Base-by-base conservation (phyloP, 345 rosid genomes). In the Streptanthus diversifolius region DNA sequence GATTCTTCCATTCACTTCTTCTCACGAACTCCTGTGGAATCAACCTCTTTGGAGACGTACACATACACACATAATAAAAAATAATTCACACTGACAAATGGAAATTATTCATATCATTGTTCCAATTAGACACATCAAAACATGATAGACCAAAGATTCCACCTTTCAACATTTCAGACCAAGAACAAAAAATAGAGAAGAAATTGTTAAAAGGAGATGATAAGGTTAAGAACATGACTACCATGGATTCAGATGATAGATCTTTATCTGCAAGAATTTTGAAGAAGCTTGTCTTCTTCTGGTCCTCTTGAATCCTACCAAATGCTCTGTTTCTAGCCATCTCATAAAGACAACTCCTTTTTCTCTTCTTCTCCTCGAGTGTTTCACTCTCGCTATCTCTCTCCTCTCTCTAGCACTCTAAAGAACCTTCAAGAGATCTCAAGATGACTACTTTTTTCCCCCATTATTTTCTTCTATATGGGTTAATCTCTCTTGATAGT, bases 261-360 rank as follows among this genome's bases (percentile, higher is more conserved):
- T 54, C 59, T 54, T 29, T 21, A 54, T 27, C 59, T 27, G 59
- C 59, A 54, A 54, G 59, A 29, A 54, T n/a, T 33, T 54, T 54
- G 59, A 54, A 29, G 59, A 54, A 54, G 11, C 37, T 3, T 8
- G 21, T 8, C 37, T 54, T 54, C 10, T 29, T n/a, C 37, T 5
- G 2, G 21, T 54, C 59, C 11, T 54, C 37, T 54, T 54, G 59
- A 54, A n/a, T 9, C 59, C 37, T 54, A 54, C 21, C 59, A 29
- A 54, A 54, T 54, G 59, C 59, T 54, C 21, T 54, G 59, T 54
- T 54, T n/a, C 37, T 8, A 54, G 59, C 59, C 59, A 54, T 54
- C 59, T 27, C 13, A 29, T 15, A 37, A 54, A 54, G 59, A 29
- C 21, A 29, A 53, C 12, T 52, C 35, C 53, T 45, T 45, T 15